These are phyloP conservation scores for Pyrenula aspistea DNA, from an alignment of 495 filamentous ascomycete species.

Conservation along the genomic window DNA sequence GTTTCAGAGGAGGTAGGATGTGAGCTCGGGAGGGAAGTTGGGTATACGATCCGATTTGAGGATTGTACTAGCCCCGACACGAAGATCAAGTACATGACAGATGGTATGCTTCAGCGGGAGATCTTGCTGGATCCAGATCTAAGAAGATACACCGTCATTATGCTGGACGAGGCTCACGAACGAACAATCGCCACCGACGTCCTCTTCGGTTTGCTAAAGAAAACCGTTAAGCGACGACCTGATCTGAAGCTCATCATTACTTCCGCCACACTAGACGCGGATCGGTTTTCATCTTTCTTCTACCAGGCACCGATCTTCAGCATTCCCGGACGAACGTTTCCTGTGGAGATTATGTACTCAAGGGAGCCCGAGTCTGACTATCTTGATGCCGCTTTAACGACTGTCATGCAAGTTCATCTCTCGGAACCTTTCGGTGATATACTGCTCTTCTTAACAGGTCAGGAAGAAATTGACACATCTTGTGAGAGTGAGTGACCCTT, in stretches of 20 bases:
- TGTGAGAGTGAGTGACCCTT: too few relatives aligned
- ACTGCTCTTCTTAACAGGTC: conserved; percentile 87
- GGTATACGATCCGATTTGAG: conserved; percentile 96
- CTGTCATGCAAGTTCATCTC: conserved; percentile 96
- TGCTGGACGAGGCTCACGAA: conserved; percentile 98
- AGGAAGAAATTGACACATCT: conserved; percentile 94
- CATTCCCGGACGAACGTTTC: conserved; percentile 88
- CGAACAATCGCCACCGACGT: conserved; percentile 94
- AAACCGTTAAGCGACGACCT: conserved; percentile 72
- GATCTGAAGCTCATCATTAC: conserved; percentile 95
- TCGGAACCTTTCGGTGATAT: conserved; percentile 88
- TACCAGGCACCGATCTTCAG: conserved; percentile 90
- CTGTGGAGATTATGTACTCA: conserved; percentile 89
- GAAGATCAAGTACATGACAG: conserved; percentile 98
- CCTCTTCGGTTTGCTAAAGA: conserved; percentile 87
- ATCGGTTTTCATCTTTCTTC: conserved; percentile 95
- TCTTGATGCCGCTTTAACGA: conserved; percentile 85
- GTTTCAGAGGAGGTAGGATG: conserved; percentile 96
- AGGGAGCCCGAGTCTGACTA: conserved; percentile 94
- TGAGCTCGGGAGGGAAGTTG: conserved; percentile 80
- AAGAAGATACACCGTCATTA: conserved; percentile 85
- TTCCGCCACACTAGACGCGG: conserved; percentile 89
- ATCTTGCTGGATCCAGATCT: conserved; percentile 82
- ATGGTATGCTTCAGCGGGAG: conserved; percentile 95
- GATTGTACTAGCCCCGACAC: conserved; percentile 84